Percentiles rank a stretch among this genome's conserved stretches.
Conservation (phyloP, 306 rosid species). For the Phaseolus lunatus region DNA sequence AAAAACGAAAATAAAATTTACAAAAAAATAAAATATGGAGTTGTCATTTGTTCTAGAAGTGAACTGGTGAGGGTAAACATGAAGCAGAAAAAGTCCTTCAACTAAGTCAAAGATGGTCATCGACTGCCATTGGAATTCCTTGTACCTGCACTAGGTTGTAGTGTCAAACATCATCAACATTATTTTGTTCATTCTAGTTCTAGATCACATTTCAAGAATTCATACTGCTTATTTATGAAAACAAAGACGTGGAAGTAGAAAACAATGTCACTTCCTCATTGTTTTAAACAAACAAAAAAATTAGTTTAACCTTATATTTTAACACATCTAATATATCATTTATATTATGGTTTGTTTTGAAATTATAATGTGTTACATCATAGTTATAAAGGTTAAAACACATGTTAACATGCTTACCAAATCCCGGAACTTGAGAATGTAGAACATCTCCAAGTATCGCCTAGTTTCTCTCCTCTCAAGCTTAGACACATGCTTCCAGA, state of each 20-base stretch:
- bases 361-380: no score
- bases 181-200: background rate
- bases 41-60: slow-evolving; percentile 4
- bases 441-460: slow-evolving; percentile 81
- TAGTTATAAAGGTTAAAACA: no score
- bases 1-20: no score
- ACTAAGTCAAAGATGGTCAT: slow-evolving; percentile 42
- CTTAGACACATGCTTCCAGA: slow-evolving; percentile 83
- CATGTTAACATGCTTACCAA: slow-evolving; percentile 66
- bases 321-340: no score
- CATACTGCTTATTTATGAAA: slow-evolving; percentile 5
- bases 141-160: slow-evolving; percentile 52
- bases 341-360: no score
- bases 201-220: background rate
- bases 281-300: no score
- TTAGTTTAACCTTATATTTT: no score
- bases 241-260: background rate
- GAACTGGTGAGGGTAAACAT: background rate
- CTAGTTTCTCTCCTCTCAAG: slow-evolving; percentile 76
- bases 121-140: slow-evolving; percentile 59
- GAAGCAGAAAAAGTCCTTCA: slow-evolving; percentile 12
- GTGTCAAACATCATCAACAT: slow-evolving; percentile 13
- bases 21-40: background rate
- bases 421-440: slow-evolving; percentile 75
- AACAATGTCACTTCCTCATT: no score